Conservation (phyloP, 2,329 filamentous ascomycete genomes). For the Cercospora canescens region DNA sequence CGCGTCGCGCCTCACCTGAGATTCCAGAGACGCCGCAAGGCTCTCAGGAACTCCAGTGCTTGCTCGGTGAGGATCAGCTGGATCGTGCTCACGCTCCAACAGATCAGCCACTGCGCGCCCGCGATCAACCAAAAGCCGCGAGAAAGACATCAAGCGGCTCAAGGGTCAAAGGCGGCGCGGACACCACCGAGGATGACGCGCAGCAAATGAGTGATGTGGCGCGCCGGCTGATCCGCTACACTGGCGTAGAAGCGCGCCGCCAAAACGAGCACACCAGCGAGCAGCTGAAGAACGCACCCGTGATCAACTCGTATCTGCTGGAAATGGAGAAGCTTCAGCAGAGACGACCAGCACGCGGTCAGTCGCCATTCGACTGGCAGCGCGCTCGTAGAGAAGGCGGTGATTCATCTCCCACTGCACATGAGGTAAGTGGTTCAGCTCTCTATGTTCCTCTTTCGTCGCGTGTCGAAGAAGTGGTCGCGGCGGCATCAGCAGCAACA, state of each 20-base stretch:
- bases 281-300: not conserved
- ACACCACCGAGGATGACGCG: not conserved
- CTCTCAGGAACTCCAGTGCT: not conserved
- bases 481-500: no score
- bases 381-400: not conserved
- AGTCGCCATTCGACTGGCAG: constrained; percentile 9
- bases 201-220: not conserved
- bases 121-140: not conserved
- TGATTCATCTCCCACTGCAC: not conserved
- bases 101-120: not conserved
- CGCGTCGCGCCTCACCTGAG: not conserved
- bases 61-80: not conserved
- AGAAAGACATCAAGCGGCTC: not conserved
- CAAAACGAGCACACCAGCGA: not conserved
- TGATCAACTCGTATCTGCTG: not conserved
- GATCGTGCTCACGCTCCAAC: not conserved
- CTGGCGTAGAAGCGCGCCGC: not conserved
- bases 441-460: not conserved
- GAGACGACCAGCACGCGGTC: not conserved
- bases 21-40: not conserved
- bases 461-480: not conserved
- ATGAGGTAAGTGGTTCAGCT: not conserved
- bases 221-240: not conserved
- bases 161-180: not conserved
- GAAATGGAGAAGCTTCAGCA: constrained; percentile 11